Percentiles rank a stretch among this genome's conserved stretches.
Conservation (phyloP, 768 basidiomycete genomes). For the Ramaria sp. region DNA sequence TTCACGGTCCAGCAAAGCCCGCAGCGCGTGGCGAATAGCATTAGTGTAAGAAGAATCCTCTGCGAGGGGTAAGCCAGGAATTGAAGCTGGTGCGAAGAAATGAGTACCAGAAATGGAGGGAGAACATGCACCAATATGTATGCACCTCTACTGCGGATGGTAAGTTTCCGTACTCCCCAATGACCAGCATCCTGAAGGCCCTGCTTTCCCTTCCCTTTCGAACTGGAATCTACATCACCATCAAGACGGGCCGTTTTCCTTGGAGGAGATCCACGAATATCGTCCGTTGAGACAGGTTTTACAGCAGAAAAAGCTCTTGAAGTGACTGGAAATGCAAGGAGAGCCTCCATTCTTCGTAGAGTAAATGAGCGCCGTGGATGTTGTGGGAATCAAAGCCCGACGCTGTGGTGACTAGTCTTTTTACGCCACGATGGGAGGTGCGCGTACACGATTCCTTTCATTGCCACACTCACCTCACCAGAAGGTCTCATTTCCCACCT, state of each 20-base stretch:
- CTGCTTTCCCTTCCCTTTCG: slow-evolving; percentile 15
- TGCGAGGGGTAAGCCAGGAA: neutral
- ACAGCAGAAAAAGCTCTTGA: slow-evolving; percentile 39
- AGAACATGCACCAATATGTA: neutral
- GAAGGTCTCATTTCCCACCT: neutral
- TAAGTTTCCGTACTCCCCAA: slow-evolving; percentile 34
- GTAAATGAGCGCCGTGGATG: neutral
- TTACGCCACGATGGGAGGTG: neutral
- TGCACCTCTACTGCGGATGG: slow-evolving; percentile 31
- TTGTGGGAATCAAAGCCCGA: neutral
- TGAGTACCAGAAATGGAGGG: neutral
- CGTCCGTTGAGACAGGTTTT: slow-evolving; percentile 26
- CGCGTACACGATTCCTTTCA: neutral
- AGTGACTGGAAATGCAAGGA: slow-evolving; percentile 27
- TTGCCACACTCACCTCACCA: neutral
- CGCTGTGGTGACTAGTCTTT: neutral
- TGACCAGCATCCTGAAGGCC: slow-evolving; percentile 7
- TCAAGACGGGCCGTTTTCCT: slow-evolving; percentile 60
- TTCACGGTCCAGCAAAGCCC: neutral
- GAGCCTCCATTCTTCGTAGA: neutral
- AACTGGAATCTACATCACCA: slow-evolving; percentile 40
- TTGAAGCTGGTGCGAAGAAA: neutral
- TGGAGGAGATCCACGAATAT: slow-evolving; percentile 42
- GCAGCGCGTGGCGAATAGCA: neutral
- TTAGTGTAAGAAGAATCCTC: slow-evolving; percentile 2